phyloP scores from a whole-genome alignment of 345 rosid genomes.

The Euphorbia peplus region DNA sequence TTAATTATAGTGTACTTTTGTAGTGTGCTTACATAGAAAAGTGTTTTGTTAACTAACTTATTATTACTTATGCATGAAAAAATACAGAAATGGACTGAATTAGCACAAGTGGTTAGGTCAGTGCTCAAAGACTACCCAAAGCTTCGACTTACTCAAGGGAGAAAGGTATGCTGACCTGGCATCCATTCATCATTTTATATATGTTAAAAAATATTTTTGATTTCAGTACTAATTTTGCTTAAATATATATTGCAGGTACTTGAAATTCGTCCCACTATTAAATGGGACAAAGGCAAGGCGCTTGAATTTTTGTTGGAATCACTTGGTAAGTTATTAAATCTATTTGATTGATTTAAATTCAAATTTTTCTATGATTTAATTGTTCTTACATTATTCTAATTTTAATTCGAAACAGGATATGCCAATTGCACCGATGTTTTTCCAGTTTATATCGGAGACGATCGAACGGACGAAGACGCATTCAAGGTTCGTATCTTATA shows the following conservation, averaged over 20 bases:
- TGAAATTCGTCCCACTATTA: constrained; percentile 82
- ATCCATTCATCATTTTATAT: neutral
- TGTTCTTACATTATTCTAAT: neutral
- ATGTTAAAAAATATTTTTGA: neutral
- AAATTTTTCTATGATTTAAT: neutral
- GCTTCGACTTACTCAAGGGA: constrained; percentile 69
- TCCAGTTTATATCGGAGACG: constrained; percentile 91
- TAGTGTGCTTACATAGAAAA: too few species aligned
- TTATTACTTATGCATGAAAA: constrained; percentile 1
- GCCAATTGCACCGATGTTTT: constrained; percentile 60
- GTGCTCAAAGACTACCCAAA: constrained; percentile 65
- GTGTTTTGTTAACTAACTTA: neutral
- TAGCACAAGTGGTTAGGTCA: constrained; percentile 60
- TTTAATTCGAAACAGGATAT: constrained; percentile 38
- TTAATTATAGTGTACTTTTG: too few species aligned
- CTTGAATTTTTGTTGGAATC: constrained; percentile 85
- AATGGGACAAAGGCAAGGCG: constrained; percentile 98
- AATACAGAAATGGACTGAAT: constrained; percentile 69
- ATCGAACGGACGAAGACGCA: constrained; percentile 96
- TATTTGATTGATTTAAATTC: neutral
- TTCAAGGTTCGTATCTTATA: constrained; percentile 52
- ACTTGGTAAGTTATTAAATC: constrained; percentile 53
- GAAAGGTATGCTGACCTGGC: constrained; percentile 51
- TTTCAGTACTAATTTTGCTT: constrained; percentile 6
- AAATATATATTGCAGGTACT: constrained; percentile 49